These are phyloP conservation scores for Aureobasidium vineae DNA, from an alignment of 2,329 filamentous ascomycete species.

Conservation along the genomic window DNA sequence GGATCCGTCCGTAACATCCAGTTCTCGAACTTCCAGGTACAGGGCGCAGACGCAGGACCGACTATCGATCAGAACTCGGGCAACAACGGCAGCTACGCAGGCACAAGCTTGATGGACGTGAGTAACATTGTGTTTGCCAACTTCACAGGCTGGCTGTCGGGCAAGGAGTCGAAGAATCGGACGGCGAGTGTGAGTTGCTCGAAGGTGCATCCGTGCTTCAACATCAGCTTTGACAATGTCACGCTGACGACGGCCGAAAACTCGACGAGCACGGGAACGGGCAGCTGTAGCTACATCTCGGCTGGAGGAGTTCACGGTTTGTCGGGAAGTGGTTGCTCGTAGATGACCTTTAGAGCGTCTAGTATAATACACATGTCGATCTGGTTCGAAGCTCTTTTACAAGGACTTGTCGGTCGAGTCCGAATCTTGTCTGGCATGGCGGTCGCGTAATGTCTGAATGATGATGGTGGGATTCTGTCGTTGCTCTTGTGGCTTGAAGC, in stretches of 20 bases:
- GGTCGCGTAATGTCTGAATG: conserved; percentile 12
- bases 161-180: conserved; percentile 32
- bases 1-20: conserved; percentile 53
- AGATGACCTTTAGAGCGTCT: neutral
- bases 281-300: conserved; percentile 42
- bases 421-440: conserved; percentile 1
- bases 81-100: conserved; percentile 50
- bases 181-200: conserved; percentile 51
- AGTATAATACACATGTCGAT: neutral
- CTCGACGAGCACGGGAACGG: conserved; percentile 37
- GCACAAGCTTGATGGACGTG: conserved; percentile 53
- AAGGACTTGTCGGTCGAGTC: conserved; percentile 5
- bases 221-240: conserved; percentile 50
- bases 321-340: conserved; percentile 24
- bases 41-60: conserved; percentile 47
- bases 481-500: conserved; percentile 50
- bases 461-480: conserved; percentile 5
- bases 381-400: neutral
- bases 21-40: conserved; percentile 53
- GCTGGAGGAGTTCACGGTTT: conserved; percentile 39
- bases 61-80: conserved; percentile 52
- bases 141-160: conserved; percentile 51
- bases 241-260: conserved; percentile 39
- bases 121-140: conserved; percentile 53
- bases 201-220: conserved; percentile 51